Evolutionary conservation across 768 basidiomycete genomes (phyloP).

Genomic region (Mycena floridula): DNA sequence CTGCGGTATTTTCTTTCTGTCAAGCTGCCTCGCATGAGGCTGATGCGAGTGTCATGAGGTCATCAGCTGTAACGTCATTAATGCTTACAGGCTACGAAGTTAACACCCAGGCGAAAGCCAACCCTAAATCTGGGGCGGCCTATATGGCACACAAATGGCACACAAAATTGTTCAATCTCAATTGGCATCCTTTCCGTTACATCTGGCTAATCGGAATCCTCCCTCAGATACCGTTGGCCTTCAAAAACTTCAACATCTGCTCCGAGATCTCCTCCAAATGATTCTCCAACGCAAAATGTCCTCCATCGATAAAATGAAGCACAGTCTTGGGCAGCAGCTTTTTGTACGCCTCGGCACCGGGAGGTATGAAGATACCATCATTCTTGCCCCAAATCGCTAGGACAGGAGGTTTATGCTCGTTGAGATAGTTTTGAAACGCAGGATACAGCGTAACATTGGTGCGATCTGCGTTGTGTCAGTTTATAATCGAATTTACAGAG

Average conservation of each 20-base stretch:
- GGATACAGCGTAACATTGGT: slow-evolving; percentile 39
- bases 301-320: slow-evolving; percentile 34
- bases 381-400: slow-evolving; percentile 44
- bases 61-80: no score
- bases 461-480: slow-evolving; percentile 22
- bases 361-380: slow-evolving; percentile 35
- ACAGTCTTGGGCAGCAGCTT: slow-evolving; percentile 28
- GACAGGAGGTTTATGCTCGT: slow-evolving; percentile 29
- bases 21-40: no score
- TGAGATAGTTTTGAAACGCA: slow-evolving; percentile 36
- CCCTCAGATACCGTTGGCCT: slow-evolving; percentile 11
- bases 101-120: no score
- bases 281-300: slow-evolving; percentile 42
- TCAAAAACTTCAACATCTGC: slow-evolving; percentile 25
- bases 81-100: no score
- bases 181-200: no score
- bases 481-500: background rate
- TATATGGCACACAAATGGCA: no score
- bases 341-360: slow-evolving; percentile 40
- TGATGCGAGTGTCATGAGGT: no score
- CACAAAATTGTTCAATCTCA: no score
- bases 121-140: no score
- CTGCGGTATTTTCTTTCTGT: no score
- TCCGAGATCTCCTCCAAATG: slow-evolving; percentile 29
- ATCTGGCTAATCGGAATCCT: no score